Conservation (phyloP, 768 basidiomycete genomes). For the Porphyrellus cyaneotinctus region DNA sequence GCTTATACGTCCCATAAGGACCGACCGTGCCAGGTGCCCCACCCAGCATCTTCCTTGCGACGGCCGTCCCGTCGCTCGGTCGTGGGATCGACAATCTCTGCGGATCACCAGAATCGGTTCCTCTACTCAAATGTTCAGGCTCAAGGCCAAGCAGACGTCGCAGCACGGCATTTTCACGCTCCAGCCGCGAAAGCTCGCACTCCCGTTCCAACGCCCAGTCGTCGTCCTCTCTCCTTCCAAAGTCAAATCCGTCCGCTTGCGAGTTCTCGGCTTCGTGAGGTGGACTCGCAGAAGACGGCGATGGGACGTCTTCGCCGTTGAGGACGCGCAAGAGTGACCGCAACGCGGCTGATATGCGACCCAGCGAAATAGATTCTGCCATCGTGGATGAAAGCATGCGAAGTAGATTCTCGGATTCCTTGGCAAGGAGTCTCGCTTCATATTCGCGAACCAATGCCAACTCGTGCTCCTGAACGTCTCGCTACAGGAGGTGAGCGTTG, state of each 20-base stretch:
- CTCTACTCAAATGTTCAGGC: conserved; percentile 9
- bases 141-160: conserved; percentile 62
- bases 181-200: conserved; percentile 80
- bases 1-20: conserved; percentile 44
- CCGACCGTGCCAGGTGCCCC: conserved; percentile 37
- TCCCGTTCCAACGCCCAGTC: conserved; percentile 88
- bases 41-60: conserved; percentile 28
- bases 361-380: conserved; percentile 61
- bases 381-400: conserved; percentile 59
- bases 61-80: conserved; percentile 7
- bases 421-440: conserved; percentile 74
- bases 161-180: conserved; percentile 83
- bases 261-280: conserved; percentile 4
- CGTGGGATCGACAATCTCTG: conserved; percentile 12
- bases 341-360: conserved; percentile 64
- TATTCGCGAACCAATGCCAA: conserved; percentile 87
- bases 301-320: conserved; percentile 55
- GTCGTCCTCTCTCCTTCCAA: conserved; percentile 41
- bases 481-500: conserved; percentile 40
- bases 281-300: background rate
- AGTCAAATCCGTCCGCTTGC: conserved; percentile 13
- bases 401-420: conserved; percentile 64
- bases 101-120: conserved; percentile 9
- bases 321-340: conserved; percentile 66
- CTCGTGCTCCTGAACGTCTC: conserved; percentile 91